A percentile compares a stretch with the other conserved stretches of the same genome.
These are phyloP conservation scores for Parathielavia appendiculata DNA, from an alignment of 495 filamentous ascomycete genomes.

Conservation along the genomic window DNA sequence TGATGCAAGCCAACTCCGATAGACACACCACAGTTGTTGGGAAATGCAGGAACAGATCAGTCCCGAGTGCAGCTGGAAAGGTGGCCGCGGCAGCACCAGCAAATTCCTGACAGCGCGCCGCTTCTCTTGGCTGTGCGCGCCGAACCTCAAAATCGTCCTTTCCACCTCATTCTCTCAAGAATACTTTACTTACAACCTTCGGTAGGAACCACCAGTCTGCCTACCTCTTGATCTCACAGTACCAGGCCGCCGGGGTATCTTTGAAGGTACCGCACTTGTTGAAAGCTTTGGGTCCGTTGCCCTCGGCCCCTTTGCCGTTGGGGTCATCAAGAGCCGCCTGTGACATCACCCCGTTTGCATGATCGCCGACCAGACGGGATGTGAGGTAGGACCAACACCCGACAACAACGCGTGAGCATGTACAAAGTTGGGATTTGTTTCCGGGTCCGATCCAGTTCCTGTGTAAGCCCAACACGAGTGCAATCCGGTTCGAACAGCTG, in stretches of 20 bases:
- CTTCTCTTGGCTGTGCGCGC: no score
- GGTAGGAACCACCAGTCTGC: no score
- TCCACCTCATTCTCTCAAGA: no score
- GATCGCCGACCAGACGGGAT: neutral
- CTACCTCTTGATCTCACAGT: no score
- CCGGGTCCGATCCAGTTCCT: no score
- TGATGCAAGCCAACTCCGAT: constrained; percentile 2
- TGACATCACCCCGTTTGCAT: neutral
- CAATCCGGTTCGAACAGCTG: no score
- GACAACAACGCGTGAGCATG: no score
- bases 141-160: no score
- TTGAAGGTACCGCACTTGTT: neutral
- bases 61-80: neutral
- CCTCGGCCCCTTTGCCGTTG: neutral
- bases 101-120: no score
- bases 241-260: no score
- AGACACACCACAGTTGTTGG: neutral
- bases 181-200: no score
- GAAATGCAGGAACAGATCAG: neutral
- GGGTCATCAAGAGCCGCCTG: neutral
- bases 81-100: neutral
- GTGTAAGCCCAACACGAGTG: no score
- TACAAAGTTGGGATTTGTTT: neutral
- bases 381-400: neutral
- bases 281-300: neutral